phyloP scores from a whole-genome alignment of 306 rosid genomes.

The Argentina anserina region DNA sequence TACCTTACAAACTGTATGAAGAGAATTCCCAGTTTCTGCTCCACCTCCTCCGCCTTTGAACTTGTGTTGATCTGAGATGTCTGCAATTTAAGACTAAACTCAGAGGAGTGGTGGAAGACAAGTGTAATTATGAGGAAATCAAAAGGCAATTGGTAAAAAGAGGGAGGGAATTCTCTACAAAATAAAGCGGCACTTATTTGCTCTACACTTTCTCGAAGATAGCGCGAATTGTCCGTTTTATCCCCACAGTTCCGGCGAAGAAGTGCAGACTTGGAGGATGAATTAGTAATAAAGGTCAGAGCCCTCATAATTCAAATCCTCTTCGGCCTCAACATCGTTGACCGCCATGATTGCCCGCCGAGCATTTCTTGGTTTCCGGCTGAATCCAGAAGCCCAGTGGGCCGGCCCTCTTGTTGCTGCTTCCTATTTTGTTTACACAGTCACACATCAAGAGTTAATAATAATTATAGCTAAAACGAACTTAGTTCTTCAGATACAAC shows the following conservation, averaged over 20 bases:
- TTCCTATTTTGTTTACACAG: background rate
- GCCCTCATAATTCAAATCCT: background rate
- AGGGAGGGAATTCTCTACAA: constrained; percentile 82
- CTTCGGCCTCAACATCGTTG: background rate
- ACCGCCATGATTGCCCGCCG: background rate
- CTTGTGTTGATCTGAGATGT: background rate
- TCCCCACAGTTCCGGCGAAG: background rate
- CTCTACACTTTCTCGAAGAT: constrained; percentile 47
- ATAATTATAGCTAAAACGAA: too few relatives aligned
- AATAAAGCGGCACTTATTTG: constrained; percentile 60
- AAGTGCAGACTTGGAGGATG: background rate
- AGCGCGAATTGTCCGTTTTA: constrained; percentile 16
- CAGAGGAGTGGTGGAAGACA: constrained; percentile 40
- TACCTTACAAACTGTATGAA: background rate
- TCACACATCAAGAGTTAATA: too few relatives aligned
- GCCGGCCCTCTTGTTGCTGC: background rate
- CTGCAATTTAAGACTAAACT: background rate
- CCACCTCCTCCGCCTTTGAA: background rate
- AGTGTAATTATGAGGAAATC: constrained; percentile 53
- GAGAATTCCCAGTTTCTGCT: background rate
- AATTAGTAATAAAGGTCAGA: background rate
- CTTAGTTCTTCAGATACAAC: too few relatives aligned
- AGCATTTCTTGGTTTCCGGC: background rate
- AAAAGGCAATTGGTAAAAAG: constrained; percentile 54
- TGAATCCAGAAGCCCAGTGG: background rate